Base-by-base conservation (phyloP, 495 filamentous ascomycete genomes). In the Penicillium odoratum region DNA sequence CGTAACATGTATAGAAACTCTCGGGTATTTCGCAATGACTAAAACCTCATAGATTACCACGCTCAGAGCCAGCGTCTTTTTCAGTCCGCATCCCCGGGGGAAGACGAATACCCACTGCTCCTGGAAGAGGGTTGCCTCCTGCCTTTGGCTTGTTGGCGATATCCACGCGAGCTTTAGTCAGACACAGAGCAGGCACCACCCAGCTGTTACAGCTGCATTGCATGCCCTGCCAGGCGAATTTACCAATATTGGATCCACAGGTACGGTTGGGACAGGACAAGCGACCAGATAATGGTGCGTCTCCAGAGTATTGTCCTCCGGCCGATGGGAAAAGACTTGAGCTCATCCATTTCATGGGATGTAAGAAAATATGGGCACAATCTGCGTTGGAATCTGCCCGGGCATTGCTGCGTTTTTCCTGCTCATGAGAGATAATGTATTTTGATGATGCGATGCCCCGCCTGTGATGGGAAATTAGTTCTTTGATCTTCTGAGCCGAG, bases 201-300 rank as follows among this genome's bases (percentile, higher is more conserved):
- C 95, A 97, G 34, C 88, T 83, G 33, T 87, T 86, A 72, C 95
- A 98, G 61, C 87, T 96, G 75, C 94, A 98, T 71, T 84, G 87
- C 78, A 97, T 85, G 52, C 95, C 94, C 67, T 95, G 90, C 95
- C 95, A 98, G 30, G 92, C 89, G 64, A 97, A 98, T 59, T 93
- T 88, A 42, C 95, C 94, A 21, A 98, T 85, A 48, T 92, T 90
- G 25, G 48, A 42, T 21, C 53, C 53, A 38, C 53, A 56, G 15
- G 45, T 38, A 8, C 44, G 29, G 48, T 56, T 56, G 1, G 53
- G 53, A 21, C 53, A 56, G 18, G 44, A 29, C 16, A 56, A 28
- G 44, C 53, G 53, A 11, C 53, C 53, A n/a, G 53, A 56, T 31
- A 56, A 48, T 4, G 53, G 53, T 29, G 53, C 53, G 30, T 56